phyloP scores from a whole-genome alignment of 1,284 basidiomycete species.

The Ceratobasidium sp. region DNA sequence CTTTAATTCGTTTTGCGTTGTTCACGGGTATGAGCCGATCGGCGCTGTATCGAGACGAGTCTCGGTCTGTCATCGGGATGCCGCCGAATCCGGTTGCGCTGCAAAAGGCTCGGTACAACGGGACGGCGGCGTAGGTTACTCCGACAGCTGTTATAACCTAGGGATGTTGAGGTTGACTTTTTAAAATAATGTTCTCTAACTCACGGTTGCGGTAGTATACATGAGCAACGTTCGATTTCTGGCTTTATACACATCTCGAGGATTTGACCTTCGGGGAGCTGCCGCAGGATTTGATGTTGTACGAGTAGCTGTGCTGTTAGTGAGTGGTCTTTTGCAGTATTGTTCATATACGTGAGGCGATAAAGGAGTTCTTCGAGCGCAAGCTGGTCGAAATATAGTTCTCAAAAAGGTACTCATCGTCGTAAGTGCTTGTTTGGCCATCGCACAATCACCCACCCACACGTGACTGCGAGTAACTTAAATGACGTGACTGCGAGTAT shows the following conservation, averaged over 20 bases:
- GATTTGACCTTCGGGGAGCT: slow-evolving; percentile 4
- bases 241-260: slow-evolving; percentile 49
- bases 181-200: slow-evolving; percentile 51
- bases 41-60: slow-evolving; percentile 79
- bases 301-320: not conserved
- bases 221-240: slow-evolving; percentile 78
- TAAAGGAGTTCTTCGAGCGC: not conserved
- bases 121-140: slow-evolving; percentile 94
- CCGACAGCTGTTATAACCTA: slow-evolving; percentile 87
- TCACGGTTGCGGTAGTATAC: slow-evolving; percentile 82
- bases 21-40: slow-evolving; percentile 84
- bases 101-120: slow-evolving; percentile 97
- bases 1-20: slow-evolving; percentile 82
- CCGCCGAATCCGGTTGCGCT: slow-evolving; percentile 97
- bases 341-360: not conserved
- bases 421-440: slow-evolving; percentile 33
- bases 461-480: not conserved
- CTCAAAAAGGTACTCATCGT: slow-evolving; percentile 42
- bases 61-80: slow-evolving; percentile 84
- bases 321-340: not conserved
- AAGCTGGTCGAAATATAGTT: slow-evolving; percentile 9
- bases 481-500: no score
- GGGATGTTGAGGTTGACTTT: not conserved
- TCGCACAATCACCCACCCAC: slow-evolving; percentile 1
- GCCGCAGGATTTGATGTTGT: not conserved